Evolutionary conservation across 495 filamentous ascomycete genomes (phyloP), one percentile per base, ranked within the genome.

Genomic region (Platismatia glauca): DNA sequence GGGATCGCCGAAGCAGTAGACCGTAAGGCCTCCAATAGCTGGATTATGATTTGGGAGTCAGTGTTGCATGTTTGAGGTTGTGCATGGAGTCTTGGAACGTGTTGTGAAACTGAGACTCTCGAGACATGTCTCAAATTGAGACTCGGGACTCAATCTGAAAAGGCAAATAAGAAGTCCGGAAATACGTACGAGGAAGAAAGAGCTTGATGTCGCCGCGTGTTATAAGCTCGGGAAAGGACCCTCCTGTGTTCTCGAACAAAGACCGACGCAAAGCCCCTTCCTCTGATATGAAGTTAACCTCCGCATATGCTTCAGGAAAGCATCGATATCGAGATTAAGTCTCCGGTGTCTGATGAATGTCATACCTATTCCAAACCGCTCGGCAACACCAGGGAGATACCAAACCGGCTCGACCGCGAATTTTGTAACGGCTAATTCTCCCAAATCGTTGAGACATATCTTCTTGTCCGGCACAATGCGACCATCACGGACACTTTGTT

Each of bases 1-100:
- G 12, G 90, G 90, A 64, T 96, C 92, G 22, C 94, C 94, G 73
- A 98, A 98, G 76, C 89, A 91, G 76, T 98, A 98, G 33, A 97
- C 94, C 1, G 94, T 98, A 68, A 96, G 77, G 16, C 94, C 94
- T 56, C 94, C 94, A 71, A 98, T 98, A 31, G 94, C 46, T 50
- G 22, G 9, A 50, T 27, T 11, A 27, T 29, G n/a, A 50, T 27
- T 50, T 27, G 8, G 46, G 11, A 29, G 46, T 50, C 46, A 50
- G 46, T 29, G 3, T 48, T 24, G 7, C 7, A 2, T 27, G 22
- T 24, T 27, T 4, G 18, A 27, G n/a, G 7, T 7, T 12, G 15
- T 12, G 15, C 15, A 7, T 48, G 11, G 44, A 48, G 44, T 9
- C 18, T 11, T 50, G 24, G 43, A 50, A 50, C 22, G 4, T 50